Evolutionary conservation across 129 eudicot genomes (phyloP).

Genomic region (Centaurea solstitialis): DNA sequence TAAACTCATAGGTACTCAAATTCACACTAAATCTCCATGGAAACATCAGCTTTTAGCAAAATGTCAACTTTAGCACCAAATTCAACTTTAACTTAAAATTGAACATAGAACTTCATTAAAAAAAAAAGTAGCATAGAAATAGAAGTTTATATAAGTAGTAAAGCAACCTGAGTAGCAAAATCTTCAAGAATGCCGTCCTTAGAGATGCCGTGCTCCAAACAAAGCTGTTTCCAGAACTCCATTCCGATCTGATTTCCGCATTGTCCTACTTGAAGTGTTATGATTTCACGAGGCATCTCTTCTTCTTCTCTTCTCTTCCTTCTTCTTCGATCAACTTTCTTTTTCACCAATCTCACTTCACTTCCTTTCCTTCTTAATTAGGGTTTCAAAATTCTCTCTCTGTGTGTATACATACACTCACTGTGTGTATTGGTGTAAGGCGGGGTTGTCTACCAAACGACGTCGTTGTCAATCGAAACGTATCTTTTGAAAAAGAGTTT

Average conservation of each 20-base stretch:
- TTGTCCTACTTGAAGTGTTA: slow-evolving; percentile 97
- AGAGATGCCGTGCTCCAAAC: slow-evolving; percentile 95
- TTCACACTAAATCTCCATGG: neutral
- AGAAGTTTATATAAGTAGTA: neutral
- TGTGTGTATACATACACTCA: no score
- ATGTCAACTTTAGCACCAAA: neutral
- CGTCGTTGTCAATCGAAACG: no score
- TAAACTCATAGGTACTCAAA: neutral
- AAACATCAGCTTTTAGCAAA: neutral
- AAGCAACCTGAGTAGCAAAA: slow-evolving; percentile 99
- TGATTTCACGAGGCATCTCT: slow-evolving; percentile 91
- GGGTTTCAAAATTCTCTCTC: slow-evolving; percentile 23
- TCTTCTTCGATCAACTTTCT: slow-evolving; percentile 1
- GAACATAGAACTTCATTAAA: neutral
- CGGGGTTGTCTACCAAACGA: slow-evolving; percentile 4
- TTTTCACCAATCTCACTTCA: no score
- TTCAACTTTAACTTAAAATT: neutral
- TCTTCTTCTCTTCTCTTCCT: slow-evolving; percentile 31
- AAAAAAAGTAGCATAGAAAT: neutral
- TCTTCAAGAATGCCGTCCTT: slow-evolving; percentile 99
- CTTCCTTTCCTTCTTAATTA: no score
- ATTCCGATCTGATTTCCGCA: slow-evolving; percentile 99
- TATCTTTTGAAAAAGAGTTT: no score
- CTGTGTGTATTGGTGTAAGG: slow-evolving; percentile 23
- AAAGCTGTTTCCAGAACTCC: slow-evolving; percentile 99